Evolutionary conservation across 495 filamentous ascomycete species (phyloP).

Genomic region (Pyrenula massariospora): DNA sequence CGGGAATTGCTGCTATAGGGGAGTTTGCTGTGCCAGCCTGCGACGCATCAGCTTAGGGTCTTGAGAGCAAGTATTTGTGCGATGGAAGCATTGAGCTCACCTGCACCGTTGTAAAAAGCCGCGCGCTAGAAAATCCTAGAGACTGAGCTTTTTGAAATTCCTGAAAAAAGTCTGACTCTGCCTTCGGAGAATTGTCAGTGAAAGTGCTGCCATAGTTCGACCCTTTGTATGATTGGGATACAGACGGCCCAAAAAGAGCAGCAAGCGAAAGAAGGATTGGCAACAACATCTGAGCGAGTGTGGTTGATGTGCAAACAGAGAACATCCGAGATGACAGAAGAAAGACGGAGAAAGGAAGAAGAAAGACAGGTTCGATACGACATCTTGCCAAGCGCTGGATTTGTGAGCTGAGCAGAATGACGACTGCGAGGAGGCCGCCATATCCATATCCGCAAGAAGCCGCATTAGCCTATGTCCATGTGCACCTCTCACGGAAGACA

Average conservation of each 20-base stretch:
- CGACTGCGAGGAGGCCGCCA: constrained; percentile 2
- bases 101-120: constrained; percentile 49
- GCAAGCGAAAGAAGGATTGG: constrained; percentile 30
- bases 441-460: not conserved
- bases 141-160: constrained; percentile 61
- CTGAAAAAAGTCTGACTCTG: constrained; percentile 52
- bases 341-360: not conserved
- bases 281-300: constrained; percentile 23
- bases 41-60: constrained; percentile 9
- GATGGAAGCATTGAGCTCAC: constrained; percentile 1
- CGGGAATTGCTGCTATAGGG: constrained; percentile 60
- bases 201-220: constrained; percentile 73
- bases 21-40: constrained; percentile 47
- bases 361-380: not conserved
- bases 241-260: constrained; percentile 27
- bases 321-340: constrained; percentile 4
- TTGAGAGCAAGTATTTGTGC: constrained; percentile 1
- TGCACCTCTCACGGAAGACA: not conserved
- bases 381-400: constrained; percentile 11
- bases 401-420: constrained; percentile 10
- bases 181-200: constrained; percentile 49
- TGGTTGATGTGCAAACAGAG: constrained; percentile 18
- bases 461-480: not conserved
- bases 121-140: constrained; percentile 68
- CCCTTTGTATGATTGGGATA: constrained; percentile 46